phyloP scores from a whole-genome alignment of 495 filamentous ascomycete genomes.

The Aspergillus saccharolyticus region DNA sequence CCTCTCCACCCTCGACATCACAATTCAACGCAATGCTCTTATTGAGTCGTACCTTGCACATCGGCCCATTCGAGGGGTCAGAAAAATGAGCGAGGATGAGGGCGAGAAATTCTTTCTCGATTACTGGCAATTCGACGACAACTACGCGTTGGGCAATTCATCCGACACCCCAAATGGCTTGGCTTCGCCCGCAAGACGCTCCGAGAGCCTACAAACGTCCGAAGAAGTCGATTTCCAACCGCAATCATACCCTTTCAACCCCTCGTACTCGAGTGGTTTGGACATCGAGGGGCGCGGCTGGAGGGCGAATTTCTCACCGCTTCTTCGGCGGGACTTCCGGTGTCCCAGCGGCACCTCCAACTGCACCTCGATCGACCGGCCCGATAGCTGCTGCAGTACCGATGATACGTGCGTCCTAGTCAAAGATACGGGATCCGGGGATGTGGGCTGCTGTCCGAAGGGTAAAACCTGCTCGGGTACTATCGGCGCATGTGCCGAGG shows the following conservation, averaged over 20 bases:
- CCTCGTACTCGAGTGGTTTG: constrained; percentile 26
- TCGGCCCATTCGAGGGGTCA: constrained; percentile 35
- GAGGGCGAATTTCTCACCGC: constrained; percentile 16
- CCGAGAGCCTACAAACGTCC: background rate
- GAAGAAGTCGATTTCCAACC: constrained; percentile 8
- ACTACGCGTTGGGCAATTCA: constrained; percentile 11
- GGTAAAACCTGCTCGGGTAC: constrained; percentile 63
- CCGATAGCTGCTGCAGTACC: constrained; percentile 70
- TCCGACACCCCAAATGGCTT: background rate
- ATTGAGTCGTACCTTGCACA: constrained; percentile 16
- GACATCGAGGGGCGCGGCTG: constrained; percentile 16
- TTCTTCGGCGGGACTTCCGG: constrained; percentile 52
- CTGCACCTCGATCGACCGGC: constrained; percentile 64
- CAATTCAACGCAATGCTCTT: constrained; percentile 23
- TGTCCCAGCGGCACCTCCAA: constrained; percentile 66
- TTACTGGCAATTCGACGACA: constrained; percentile 51
- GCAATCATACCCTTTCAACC: constrained; percentile 29
- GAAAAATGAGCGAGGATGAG: constrained; percentile 77
- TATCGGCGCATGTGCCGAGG: constrained; percentile 57
- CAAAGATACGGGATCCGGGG: constrained; percentile 64
- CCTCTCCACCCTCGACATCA: background rate
- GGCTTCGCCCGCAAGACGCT: background rate
- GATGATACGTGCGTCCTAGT: constrained; percentile 67
- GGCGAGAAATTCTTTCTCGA: constrained; percentile 78
- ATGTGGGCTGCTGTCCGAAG: constrained; percentile 79